A percentile compares a stretch with the other conserved stretches of the same genome.
Evolutionary conservation across 2,329 filamentous ascomycete genomes (phyloP).

Genomic region (Nannizziopsis barbatae): DNA sequence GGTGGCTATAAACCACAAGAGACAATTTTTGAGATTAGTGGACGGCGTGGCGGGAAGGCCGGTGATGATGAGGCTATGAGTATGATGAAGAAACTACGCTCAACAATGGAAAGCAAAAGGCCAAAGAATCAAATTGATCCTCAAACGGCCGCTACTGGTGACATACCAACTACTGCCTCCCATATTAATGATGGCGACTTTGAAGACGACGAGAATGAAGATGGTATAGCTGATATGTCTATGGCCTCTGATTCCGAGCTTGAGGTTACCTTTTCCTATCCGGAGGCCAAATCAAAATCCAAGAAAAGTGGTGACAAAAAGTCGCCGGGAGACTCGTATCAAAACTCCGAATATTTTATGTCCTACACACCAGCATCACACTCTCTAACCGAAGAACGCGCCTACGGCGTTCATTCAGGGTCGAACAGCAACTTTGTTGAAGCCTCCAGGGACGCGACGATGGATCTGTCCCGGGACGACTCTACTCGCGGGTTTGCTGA

Average conservation of each 20-base stretch:
- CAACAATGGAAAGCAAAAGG: slow-evolving; percentile 34
- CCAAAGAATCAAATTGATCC: slow-evolving; percentile 26
- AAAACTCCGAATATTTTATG: slow-evolving; percentile 91
- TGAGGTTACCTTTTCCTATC: slow-evolving; percentile 59
- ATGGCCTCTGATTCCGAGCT: slow-evolving; percentile 53
- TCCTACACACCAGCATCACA: slow-evolving; percentile 74
- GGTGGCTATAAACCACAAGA: slow-evolving; percentile 81
- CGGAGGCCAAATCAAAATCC: slow-evolving; percentile 37
- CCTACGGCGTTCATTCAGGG: slow-evolving; percentile 83
- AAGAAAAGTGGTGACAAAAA: slow-evolving; percentile 37
- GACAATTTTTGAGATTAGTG: slow-evolving; percentile 92
- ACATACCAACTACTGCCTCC: neutral
- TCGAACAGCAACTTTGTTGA: slow-evolving; percentile 68
- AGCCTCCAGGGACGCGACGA: slow-evolving; percentile 73
- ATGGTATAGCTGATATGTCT: slow-evolving; percentile 42
- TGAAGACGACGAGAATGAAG: slow-evolving; percentile 32
- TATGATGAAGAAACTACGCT: slow-evolving; percentile 36
- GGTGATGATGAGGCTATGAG: slow-evolving; percentile 55
- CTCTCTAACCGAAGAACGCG: slow-evolving; percentile 78
- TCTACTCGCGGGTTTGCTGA: slow-evolving; percentile 63
- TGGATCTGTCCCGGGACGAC: slow-evolving; percentile 91
- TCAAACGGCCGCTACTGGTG: slow-evolving; percentile 12
- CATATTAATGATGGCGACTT: slow-evolving; percentile 24
- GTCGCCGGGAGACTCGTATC: slow-evolving; percentile 43
- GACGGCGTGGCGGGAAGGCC: slow-evolving; percentile 60